Evolutionary conservation across 768 basidiomycete species (phyloP).

Genomic region (Coprinopsis cinerea): DNA sequence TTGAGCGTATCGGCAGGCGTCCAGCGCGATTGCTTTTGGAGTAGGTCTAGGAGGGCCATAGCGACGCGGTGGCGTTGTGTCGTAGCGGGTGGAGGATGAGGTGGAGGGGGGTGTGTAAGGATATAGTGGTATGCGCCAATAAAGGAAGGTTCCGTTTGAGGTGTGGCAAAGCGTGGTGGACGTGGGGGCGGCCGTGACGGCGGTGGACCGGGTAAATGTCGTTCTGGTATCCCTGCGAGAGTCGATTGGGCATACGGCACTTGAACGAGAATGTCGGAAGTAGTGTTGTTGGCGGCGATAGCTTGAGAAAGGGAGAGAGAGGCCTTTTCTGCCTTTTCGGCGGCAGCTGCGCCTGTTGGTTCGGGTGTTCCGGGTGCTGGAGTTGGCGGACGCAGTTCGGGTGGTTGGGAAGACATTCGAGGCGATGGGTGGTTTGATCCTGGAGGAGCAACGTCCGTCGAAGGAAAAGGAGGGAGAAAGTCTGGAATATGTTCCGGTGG

Average conservation of each 20-base stretch:
- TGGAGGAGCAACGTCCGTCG: slow-evolving; percentile 31
- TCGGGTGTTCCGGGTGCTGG: slow-evolving; percentile 20
- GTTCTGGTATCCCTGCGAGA: slow-evolving; percentile 56
- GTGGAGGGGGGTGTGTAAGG: slow-evolving; percentile 60
- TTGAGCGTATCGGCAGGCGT: slow-evolving; percentile 63
- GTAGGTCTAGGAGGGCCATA: slow-evolving; percentile 57
- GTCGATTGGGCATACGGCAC: slow-evolving; percentile 73
- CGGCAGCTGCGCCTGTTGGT: slow-evolving; percentile 19
- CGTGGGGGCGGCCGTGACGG: slow-evolving; percentile 19
- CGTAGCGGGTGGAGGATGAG: slow-evolving; percentile 42
- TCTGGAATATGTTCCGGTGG: slow-evolving; percentile 60
- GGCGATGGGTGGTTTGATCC: slow-evolving; percentile 25
- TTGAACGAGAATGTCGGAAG: slow-evolving; percentile 66
- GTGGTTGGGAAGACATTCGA: slow-evolving; percentile 25
- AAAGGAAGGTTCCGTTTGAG: slow-evolving; percentile 59
- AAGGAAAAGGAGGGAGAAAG: slow-evolving; percentile 69
- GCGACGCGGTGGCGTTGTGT: slow-evolving; percentile 71
- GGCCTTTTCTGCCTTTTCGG: slow-evolving; percentile 30
- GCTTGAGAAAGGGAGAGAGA: slow-evolving; percentile 37
- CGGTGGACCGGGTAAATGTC: slow-evolving; percentile 56
- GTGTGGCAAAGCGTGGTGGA: slow-evolving; percentile 32
- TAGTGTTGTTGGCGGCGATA: slow-evolving; percentile 38
- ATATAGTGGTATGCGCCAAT: slow-evolving; percentile 72
- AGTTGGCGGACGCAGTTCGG: slow-evolving; percentile 29
- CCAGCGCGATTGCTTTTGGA: slow-evolving; percentile 58